These are phyloP conservation scores for Debaryomyces coudertii DNA, from an alignment of 1,139 yeast species.

Conservation along the genomic window DNA sequence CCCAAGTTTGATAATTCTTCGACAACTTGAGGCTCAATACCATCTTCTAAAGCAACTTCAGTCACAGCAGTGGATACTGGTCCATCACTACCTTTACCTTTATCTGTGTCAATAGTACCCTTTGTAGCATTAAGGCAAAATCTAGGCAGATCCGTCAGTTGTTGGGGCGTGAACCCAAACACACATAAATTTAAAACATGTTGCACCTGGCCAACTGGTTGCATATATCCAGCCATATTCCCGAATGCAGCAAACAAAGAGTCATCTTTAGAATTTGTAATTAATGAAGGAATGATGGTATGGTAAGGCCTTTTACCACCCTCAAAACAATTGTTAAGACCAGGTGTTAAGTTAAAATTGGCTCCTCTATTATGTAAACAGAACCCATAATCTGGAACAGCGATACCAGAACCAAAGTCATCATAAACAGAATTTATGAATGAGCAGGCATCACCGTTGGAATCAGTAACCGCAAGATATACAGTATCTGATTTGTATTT, in stretches of 20 bases:
- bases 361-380: constrained; percentile 77
- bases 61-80: constrained; percentile 66
- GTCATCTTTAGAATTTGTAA: constrained; percentile 34
- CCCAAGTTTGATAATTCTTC: constrained; percentile 54
- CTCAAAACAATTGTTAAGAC: constrained; percentile 61
- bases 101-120: constrained; percentile 43
- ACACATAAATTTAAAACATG: constrained; percentile 67
- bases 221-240: constrained; percentile 89
- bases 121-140: constrained; percentile 61
- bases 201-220: constrained; percentile 85
- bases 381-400: constrained; percentile 71
- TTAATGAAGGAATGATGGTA: constrained; percentile 83
- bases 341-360: constrained; percentile 66
- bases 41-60: constrained; percentile 67
- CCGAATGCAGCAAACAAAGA: constrained; percentile 72
- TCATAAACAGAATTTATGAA: constrained; percentile 77
- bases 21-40: constrained; percentile 49
- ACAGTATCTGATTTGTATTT: constrained; percentile 74
- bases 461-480: constrained; percentile 70
- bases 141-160: constrained; percentile 77
- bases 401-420: constrained; percentile 72
- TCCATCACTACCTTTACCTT: constrained; percentile 66
- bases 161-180: constrained; percentile 71
- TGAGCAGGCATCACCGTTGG: constrained; percentile 79
- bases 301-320: constrained; percentile 81